Evolutionary conservation across 1,139 yeast genomes (phyloP), one percentile per base, ranked within the genome.

Genomic region (Candida neerlandica): DNA sequence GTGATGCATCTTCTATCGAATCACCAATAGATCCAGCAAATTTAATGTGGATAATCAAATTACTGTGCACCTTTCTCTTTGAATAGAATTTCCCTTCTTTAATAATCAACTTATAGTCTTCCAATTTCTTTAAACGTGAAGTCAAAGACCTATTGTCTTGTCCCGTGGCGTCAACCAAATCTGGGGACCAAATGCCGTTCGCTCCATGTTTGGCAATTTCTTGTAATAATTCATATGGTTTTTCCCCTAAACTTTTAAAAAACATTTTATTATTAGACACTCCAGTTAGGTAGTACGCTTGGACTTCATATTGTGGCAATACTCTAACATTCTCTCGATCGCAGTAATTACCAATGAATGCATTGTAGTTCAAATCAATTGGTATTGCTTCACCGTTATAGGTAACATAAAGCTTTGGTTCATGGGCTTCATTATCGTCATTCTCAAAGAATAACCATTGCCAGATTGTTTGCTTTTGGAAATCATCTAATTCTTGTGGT

Each of bases 101-200:
- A 21, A 67, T 66, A 4, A 85, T 78, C 21, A 83, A 65, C 18
- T 80, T 76, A 50, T 69, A 62, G 14, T 74, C 80, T 51, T 76
- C 81, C 29, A 86, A 64, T 45, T 77, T 75, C 56, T 80, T 81
- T 48, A 85, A 70, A 56, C 94, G 72, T 1, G 82, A 73, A 0
- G 91, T 84, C 39, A 85, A 69, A 48, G 91, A 85, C 53, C 92
- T 73, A n/a, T 85, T 81, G 59, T 86, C 94, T 64, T 86, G 94
- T 5, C 79, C 80, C 0, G 90, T 81, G 14, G 69, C 71, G 40
- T 71, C 70, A 5, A 83, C 78, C 51, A 86, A 67, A 27, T 81
- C 82, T 30, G 82, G 71, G 0, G 91, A 79, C 50, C 79, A 75
- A 11, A 85, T 78, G 10, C 94, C 94, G 1, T 63, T 58, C 0